Conservation (phyloP, 2,329 filamentous ascomycete genomes). For the Chrysosporium keratinophilum region DNA sequence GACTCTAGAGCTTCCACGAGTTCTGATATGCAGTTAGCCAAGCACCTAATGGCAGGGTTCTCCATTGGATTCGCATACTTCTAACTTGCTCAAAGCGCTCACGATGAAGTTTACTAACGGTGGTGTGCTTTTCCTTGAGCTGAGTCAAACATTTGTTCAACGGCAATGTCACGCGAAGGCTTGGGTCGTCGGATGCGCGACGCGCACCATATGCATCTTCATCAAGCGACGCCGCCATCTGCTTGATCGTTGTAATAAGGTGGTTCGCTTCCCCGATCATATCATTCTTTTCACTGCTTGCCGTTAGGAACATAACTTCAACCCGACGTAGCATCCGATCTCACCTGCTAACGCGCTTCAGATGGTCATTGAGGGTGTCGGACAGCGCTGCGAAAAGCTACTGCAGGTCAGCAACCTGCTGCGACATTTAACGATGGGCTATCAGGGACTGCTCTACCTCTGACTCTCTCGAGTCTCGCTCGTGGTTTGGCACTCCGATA, state of each 20-base stretch:
- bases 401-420: constrained; percentile 1
- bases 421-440: not conserved
- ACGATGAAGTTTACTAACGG: constrained; percentile 70
- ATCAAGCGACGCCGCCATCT: constrained; percentile 87
- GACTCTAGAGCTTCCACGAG: constrained; percentile 88
- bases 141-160: constrained; percentile 66
- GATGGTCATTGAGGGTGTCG: constrained; percentile 81
- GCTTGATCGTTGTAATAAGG: constrained; percentile 73
- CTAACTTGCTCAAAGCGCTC: constrained; percentile 93
- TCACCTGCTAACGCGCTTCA: constrained; percentile 65
- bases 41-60: not conserved
- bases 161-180: constrained; percentile 70
- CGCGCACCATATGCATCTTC: constrained; percentile 58
- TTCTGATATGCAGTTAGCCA: constrained; percentile 47
- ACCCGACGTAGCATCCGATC: constrained; percentile 16
- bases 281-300: constrained; percentile 65
- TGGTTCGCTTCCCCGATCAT: constrained; percentile 82
- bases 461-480: constrained; percentile 77
- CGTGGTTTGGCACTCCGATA: constrained; percentile 88
- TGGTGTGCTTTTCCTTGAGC: constrained; percentile 76
- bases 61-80: constrained; percentile 48
- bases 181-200: constrained; percentile 49
- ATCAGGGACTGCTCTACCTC: constrained; percentile 51
- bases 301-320: constrained; percentile 7
- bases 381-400: constrained; percentile 87